These are phyloP conservation scores for Backusella sp. DNA, from an alignment of 192 early-diverging fungal species.

Conservation along the genomic window DNA sequence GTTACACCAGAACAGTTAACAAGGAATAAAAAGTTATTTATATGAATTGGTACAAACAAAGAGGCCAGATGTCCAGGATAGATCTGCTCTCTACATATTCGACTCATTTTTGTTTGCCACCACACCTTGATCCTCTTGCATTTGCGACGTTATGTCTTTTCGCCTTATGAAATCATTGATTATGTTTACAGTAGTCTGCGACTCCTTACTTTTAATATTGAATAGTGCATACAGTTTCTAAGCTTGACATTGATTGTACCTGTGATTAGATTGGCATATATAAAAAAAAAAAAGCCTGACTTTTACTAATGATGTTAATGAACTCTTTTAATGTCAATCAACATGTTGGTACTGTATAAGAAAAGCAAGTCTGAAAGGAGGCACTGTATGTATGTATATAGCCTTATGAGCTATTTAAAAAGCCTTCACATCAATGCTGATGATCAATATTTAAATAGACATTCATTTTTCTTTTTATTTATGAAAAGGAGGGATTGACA, in stretches of 20 bases:
- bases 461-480: not conserved
- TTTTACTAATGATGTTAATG: not conserved
- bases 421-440: not conserved
- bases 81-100: not conserved
- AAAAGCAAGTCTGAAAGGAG: not conserved
- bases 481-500: not conserved
- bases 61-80: not conserved
- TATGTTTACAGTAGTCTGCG: not conserved
- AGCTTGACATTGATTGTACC: not conserved
- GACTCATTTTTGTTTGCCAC: not conserved
- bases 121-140: not conserved
- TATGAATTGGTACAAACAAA: not conserved
- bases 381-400: not conserved
- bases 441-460: not conserved
- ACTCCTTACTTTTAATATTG: slow-evolving; percentile 4
- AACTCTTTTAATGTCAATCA: not conserved
- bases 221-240: not conserved
- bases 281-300: not conserved
- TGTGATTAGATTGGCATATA: not conserved
- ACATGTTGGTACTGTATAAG: not conserved
- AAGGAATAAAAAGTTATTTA: slow-evolving; percentile 1
- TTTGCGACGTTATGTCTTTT: not conserved
- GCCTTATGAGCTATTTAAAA: not conserved
- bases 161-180: not conserved
- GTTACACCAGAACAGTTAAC: not conserved